Base-by-base conservation (phyloP, 208 protist genomes). In the Crithidia sp. region DNA sequence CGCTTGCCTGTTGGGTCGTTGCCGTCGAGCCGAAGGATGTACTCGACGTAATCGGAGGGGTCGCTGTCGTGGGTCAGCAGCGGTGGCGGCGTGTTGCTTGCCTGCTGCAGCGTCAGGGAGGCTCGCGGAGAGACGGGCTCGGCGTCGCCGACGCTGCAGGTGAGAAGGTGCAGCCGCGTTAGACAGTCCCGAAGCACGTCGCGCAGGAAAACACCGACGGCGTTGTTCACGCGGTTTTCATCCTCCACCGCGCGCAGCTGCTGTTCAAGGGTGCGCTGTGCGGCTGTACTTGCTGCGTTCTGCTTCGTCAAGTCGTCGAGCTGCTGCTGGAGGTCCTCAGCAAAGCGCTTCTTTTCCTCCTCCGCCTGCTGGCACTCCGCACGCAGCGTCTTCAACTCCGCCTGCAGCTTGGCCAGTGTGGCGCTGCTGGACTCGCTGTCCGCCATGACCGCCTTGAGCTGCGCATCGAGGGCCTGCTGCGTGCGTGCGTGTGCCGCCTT, bases 11-110 rank as follows among this genome's bases (percentile, higher is more conserved):
- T 65, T 10, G 61, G 52, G 58, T 77, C 67, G 57, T 59, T 75
- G 58, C 55, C 71, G 59, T 80, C 56, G 28, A 79, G 41, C n/a
- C 49, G 63, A 19, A 89, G 57, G 44, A 89, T 71, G 71, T 79
- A 76, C 70, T 86, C 76, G 14, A 85, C 74, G 68, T 86, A 89
- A 47, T 75, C 59, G 50, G 80, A 84, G 4, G 81, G 77, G 56
- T 84, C 74, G 52, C 76, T 75, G 71, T 78, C 73, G 52, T 56
- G 49, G 19, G 75, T 60, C 13, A 84, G 79, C 3, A 71, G 54
- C n/a, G 69, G 49, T 13, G 75, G 83, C 3, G 78, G 57, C 8
- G 50, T 52, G 40, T 75, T 50, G 52, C 45, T 13, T 3, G 47
- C 49, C 17, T 71, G 58, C 43, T 74, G 60, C 40, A 83, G 62